phyloP scores from a whole-genome alignment of 176 grass and related monocot species.

The Thalia dealbata region DNA sequence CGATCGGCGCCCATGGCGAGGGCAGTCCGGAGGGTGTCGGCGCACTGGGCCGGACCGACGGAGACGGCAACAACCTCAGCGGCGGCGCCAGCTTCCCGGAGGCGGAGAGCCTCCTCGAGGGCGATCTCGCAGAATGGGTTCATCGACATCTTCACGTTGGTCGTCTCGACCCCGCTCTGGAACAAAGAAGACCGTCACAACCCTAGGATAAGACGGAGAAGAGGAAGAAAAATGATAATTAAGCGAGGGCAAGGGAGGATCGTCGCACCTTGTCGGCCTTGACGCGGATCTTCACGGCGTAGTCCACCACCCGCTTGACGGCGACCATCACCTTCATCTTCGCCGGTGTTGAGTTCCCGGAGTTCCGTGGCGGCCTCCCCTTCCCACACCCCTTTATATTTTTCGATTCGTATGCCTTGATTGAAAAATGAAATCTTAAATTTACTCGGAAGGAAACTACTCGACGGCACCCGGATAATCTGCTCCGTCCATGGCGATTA shows the following conservation, averaged over 20 bases:
- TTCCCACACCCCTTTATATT: not conserved
- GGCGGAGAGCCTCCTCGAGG: slow-evolving; percentile 68
- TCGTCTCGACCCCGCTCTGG: slow-evolving; percentile 64
- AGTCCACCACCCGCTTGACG: slow-evolving; percentile 89
- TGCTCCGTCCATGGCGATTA: too few relatives aligned
- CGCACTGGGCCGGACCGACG: slow-evolving; percentile 49
- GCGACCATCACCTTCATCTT: slow-evolving; percentile 85
- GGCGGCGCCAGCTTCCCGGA: slow-evolving; percentile 57
- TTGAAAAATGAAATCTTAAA: too few relatives aligned
- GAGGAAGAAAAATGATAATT: not conserved
- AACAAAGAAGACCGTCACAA: not conserved
- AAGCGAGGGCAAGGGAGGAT: not conserved
- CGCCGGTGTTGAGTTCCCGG: not conserved
- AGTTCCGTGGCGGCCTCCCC: not conserved
- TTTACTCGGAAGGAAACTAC: too few relatives aligned
- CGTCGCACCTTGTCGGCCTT: slow-evolving; percentile 40
- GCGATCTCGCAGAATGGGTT: slow-evolving; percentile 98
- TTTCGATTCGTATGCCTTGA: too few relatives aligned
- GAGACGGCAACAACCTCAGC: slow-evolving; percentile 70
- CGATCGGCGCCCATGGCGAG: slow-evolving; percentile 95
- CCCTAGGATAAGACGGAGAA: not conserved
- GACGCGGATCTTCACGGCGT: slow-evolving; percentile 86
- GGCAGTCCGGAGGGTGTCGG: slow-evolving; percentile 83
- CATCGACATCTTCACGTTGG: slow-evolving; percentile 91
- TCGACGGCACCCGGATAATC: too few relatives aligned